Evolutionary conservation across 306 rosid genomes (phyloP).

Genomic region (Myrica gale): DNA sequence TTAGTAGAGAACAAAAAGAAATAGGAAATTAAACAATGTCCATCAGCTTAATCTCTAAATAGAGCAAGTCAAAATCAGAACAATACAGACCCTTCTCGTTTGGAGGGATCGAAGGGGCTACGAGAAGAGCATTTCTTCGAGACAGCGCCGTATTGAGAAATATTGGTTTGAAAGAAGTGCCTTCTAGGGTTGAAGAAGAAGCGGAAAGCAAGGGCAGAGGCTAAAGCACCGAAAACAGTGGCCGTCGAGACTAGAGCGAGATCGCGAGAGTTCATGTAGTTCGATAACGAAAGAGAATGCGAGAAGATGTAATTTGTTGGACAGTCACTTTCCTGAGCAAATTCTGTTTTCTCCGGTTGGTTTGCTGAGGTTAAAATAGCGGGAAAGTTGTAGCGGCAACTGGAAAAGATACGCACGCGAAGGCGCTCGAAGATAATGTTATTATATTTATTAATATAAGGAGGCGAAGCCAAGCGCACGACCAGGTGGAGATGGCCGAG

Average conservation of each 20-base stretch:
- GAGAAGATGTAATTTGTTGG: too few relatives aligned
- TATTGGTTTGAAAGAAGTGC: conserved; percentile 13
- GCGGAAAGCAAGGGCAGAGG: conserved; percentile 60
- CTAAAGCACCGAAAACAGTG: conserved; percentile 59
- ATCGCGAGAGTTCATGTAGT: conserved; percentile 68
- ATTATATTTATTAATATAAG: too few relatives aligned
- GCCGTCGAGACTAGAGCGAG: conserved; percentile 55
- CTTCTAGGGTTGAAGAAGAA: conserved; percentile 47
- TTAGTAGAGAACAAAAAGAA: too few relatives aligned
- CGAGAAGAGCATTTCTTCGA: conserved; percentile 31
- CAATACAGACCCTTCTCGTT: conserved; percentile 55
- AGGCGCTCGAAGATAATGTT: too few relatives aligned
- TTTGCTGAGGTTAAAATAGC: conserved; percentile 16
- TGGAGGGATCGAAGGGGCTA: conserved; percentile 77
- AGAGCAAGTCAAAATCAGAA: background rate
- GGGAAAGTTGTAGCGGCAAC: conserved; percentile 23
- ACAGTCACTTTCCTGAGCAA: conserved; percentile 11
- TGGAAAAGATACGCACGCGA: background rate
- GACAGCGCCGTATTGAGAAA: conserved; percentile 38
- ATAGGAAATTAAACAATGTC: background rate
- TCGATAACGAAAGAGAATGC: background rate
- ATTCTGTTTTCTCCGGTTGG: background rate
- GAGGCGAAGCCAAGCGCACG: too few relatives aligned
- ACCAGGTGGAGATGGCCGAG: conserved; percentile 52
- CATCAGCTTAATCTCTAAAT: background rate